Conservation (phyloP, 306 rosid genomes). For the Cicer cuneatum region DNA sequence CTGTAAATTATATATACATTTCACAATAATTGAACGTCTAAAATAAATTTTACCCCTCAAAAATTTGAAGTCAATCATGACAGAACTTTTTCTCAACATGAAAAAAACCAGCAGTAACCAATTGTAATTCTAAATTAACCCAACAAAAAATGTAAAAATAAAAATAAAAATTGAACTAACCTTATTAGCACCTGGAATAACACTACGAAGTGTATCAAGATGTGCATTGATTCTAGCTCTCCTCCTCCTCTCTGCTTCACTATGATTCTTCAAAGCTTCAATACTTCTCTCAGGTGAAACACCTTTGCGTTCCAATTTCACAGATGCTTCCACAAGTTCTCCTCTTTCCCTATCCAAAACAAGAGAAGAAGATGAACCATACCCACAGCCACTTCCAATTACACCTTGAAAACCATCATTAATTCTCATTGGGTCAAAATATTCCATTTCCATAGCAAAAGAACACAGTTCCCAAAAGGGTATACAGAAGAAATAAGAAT, state of each 20-base stretch:
- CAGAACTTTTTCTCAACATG: neutral
- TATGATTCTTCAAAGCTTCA: conserved; percentile 73
- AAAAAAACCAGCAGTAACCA: conserved; percentile 23
- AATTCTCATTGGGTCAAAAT: conserved; percentile 30
- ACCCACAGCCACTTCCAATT: conserved; percentile 58
- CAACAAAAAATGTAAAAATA: neutral
- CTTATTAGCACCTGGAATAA: conserved; percentile 75
- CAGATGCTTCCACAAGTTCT: conserved; percentile 63
- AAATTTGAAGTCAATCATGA: conserved; percentile 22
- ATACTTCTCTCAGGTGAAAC: conserved; percentile 62
- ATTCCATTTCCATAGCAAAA: conserved; percentile 58
- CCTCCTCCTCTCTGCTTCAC: conserved; percentile 76
- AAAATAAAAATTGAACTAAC: conserved; percentile 38
- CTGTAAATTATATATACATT: neutral
- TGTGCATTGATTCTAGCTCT: conserved; percentile 76
- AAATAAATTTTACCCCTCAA: neutral
- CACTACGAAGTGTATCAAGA: conserved; percentile 66
- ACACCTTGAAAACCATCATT: conserved; percentile 41
- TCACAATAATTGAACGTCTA: conserved; percentile 8
- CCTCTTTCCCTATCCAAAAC: conserved; percentile 65
- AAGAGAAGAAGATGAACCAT: conserved; percentile 61
- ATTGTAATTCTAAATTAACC: conserved; percentile 1
- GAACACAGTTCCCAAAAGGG: neutral
- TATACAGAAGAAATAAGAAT: neutral
- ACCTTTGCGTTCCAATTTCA: conserved; percentile 54